Conservation (phyloP, 2,329 filamentous ascomycete species). For the Aureobasidium melanogenum region DNA sequence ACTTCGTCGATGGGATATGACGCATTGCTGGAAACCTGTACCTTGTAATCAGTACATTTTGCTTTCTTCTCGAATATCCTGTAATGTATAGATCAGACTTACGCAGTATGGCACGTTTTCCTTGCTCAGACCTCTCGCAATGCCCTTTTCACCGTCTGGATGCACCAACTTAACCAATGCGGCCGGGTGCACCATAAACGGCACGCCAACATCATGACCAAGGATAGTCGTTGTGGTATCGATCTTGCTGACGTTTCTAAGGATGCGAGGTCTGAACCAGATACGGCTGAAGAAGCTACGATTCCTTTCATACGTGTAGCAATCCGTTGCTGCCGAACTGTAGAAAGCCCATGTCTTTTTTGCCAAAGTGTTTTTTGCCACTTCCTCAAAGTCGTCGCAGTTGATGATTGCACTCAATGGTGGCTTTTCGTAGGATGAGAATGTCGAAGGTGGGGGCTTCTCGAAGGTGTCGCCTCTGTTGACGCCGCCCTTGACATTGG, state of each 20-base stretch:
- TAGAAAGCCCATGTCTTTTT: conserved; percentile 35
- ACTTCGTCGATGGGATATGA: conserved; percentile 26
- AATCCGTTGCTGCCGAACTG: conserved; percentile 41
- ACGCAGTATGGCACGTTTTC: conserved; percentile 22
- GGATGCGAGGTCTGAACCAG: conserved; percentile 38
- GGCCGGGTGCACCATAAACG: conserved; percentile 30
- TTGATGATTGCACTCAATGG: conserved; percentile 38
- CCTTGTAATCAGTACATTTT: background rate
- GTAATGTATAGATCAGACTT: conserved; percentile 14
- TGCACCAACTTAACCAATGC: conserved; percentile 30
- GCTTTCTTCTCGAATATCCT: background rate
- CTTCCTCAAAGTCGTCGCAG: conserved; percentile 34
- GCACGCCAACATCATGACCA: conserved; percentile 24
- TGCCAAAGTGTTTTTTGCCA: conserved; percentile 26
- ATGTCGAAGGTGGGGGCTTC: conserved; percentile 23
- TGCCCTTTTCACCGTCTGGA: conserved; percentile 30
- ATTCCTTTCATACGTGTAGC: conserved; percentile 38
- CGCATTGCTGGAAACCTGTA: conserved; percentile 23
- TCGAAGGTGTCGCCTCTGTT: background rate
- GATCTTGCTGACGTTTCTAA: conserved; percentile 30
- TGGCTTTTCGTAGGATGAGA: conserved; percentile 31
- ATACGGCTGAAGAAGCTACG: conserved; percentile 36
- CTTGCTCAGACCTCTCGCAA: conserved; percentile 23
- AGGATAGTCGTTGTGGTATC: conserved; percentile 27
- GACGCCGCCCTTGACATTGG: background rate